These are phyloP conservation scores for Boletales sp. DNA, from an alignment of 768 basidiomycete species.

Conservation along the genomic window DNA sequence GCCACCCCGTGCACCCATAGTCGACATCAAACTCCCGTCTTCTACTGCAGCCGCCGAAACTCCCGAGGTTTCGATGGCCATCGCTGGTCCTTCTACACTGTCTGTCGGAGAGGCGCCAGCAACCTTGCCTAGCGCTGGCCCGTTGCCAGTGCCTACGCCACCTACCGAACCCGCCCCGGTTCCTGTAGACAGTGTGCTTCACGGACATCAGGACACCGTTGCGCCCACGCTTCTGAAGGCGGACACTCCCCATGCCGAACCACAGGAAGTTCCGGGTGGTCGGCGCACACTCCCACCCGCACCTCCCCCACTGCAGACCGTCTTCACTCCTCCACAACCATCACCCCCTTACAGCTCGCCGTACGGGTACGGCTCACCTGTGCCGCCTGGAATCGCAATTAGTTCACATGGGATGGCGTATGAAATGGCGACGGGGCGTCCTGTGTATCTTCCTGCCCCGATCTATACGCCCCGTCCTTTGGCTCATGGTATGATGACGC, in stretches of 20 bases:
- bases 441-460: constrained; percentile 65
- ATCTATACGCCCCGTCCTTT: constrained; percentile 69
- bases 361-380: constrained; percentile 51
- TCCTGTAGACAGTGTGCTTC: constrained; percentile 17
- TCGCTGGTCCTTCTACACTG: constrained; percentile 10
- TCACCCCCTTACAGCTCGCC: constrained; percentile 68
- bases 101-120: constrained; percentile 4
- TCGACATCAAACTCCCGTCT: constrained; percentile 26
- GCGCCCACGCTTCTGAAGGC: constrained; percentile 27
- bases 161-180: constrained; percentile 6
- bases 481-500: constrained; percentile 51
- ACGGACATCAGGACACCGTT: constrained; percentile 26
- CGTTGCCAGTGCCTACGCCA: constrained; percentile 10
- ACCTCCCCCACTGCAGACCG: constrained; percentile 43
- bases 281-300: constrained; percentile 34
- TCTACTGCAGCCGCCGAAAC: constrained; percentile 18
- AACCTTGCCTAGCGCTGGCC: constrained; percentile 7
- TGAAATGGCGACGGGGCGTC: constrained; percentile 77
- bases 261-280: constrained; percentile 16
- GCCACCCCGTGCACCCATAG: constrained; percentile 23
- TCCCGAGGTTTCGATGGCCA: neutral
- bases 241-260: constrained; percentile 22
- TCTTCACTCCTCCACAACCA: constrained; percentile 37
- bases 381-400: constrained; percentile 72
- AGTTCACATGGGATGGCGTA: constrained; percentile 77